Evolutionary conservation across 148 eudicot species (phyloP).

Genomic region (Arctostaphylos glauca): DNA sequence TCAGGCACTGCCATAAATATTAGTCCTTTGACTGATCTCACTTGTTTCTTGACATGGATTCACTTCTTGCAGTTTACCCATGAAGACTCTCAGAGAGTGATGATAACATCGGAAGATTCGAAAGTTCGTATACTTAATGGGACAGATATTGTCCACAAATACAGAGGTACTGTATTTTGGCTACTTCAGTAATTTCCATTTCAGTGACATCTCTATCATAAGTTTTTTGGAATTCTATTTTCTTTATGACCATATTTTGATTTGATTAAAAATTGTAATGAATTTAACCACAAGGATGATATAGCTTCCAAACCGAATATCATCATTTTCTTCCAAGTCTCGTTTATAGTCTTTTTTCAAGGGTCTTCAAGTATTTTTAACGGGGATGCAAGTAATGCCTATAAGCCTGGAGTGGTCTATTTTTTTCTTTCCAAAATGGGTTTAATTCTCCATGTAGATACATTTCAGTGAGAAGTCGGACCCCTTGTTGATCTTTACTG

Average conservation of each 20-base stretch:
- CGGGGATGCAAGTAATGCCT: background rate
- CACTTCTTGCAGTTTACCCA: constrained; percentile 46
- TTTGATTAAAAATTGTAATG: background rate
- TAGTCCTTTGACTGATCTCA: background rate
- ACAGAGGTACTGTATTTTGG: constrained; percentile 42
- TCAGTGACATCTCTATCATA: background rate
- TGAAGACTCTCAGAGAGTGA: constrained; percentile 43
- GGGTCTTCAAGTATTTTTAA: background rate
- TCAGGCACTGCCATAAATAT: background rate
- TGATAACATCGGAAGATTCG: constrained; percentile 69
- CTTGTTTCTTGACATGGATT: constrained; percentile 17
- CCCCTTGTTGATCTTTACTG: background rate
- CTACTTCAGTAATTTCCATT: background rate
- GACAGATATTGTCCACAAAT: constrained; percentile 53
- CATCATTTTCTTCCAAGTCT: background rate
- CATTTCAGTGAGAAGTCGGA: background rate
- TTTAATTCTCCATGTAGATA: background rate
- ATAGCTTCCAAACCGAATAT: background rate
- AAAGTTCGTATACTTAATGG: constrained; percentile 65
- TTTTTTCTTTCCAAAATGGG: background rate
- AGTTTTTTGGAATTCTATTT: background rate
- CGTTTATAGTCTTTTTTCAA: background rate
- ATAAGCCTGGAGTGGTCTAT: background rate
- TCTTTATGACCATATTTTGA: background rate
- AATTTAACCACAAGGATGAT: background rate